A percentile compares a stretch with the other conserved stretches of the same genome.
phyloP scores from a whole-genome alignment of 2,329 filamentous ascomycete species.

The Clonostachys chloroleuca region DNA sequence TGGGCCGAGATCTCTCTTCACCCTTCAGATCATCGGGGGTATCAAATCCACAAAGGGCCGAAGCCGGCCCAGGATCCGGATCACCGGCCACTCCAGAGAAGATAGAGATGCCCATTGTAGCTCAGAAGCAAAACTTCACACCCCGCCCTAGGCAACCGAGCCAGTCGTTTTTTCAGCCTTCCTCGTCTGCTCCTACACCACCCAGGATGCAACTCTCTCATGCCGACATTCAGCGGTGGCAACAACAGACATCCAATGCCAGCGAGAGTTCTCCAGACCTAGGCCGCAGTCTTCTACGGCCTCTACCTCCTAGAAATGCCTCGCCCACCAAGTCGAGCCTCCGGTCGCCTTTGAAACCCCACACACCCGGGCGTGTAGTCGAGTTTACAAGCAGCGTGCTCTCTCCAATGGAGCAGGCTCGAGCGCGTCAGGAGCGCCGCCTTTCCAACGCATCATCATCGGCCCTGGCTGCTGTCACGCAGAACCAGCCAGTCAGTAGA shows the following conservation, averaged over 20 bases:
- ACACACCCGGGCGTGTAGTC: conserved; percentile 53
- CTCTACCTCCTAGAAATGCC: conserved; percentile 43
- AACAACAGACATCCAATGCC: conserved; percentile 29
- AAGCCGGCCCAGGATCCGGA: neutral
- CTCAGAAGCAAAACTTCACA: conserved; percentile 45
- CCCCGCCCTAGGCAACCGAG: conserved; percentile 29
- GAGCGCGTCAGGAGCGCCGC: conserved; percentile 20
- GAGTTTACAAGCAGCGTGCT: conserved; percentile 50
- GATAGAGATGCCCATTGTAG: conserved; percentile 24
- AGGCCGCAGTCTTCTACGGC: conserved; percentile 33
- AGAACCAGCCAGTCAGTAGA: neutral
- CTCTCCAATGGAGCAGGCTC: conserved; percentile 36
- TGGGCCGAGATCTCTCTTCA: too few relatives aligned
- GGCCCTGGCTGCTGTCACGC: neutral
- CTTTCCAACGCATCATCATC: neutral
- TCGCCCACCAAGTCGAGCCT: conserved; percentile 54
- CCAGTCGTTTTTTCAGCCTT: conserved; percentile 30
- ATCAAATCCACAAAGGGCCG: too few relatives aligned
- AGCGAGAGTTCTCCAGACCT: conserved; percentile 31
- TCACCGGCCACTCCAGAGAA: conserved; percentile 25
- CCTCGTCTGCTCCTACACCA: conserved; percentile 23
- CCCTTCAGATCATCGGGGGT: too few relatives aligned
- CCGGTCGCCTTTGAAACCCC: conserved; percentile 52
- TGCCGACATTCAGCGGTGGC: conserved; percentile 35
- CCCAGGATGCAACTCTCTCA: conserved; percentile 34